These are phyloP conservation scores for Septoria petroselini DNA, from an alignment of 2,329 filamentous ascomycete species.

Conservation along the genomic window DNA sequence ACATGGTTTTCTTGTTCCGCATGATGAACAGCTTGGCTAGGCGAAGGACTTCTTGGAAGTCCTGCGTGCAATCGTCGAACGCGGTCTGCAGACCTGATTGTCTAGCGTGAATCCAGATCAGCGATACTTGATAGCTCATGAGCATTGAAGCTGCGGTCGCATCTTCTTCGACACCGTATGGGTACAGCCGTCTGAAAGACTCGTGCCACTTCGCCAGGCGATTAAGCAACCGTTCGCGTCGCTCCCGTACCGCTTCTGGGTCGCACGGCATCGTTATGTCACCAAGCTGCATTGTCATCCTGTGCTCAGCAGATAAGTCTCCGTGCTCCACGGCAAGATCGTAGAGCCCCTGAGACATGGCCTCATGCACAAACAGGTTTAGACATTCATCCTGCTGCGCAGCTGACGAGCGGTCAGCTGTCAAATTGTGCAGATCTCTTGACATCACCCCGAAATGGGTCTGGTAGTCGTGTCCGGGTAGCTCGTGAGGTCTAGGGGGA, in stretches of 20 bases:
- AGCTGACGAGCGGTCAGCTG: no score
- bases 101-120: constrained; percentile 25
- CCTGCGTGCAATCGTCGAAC: constrained; percentile 26
- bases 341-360: constrained; percentile 1
- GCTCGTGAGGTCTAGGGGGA: constrained; percentile 4
- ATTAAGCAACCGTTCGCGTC: background rate
- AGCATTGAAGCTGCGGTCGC: constrained; percentile 19
- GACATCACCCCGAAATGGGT: constrained; percentile 2
- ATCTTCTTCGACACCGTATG: background rate
- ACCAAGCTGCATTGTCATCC: constrained; percentile 6
- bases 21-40: constrained; percentile 21
- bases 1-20: constrained; percentile 22
- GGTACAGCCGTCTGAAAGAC: constrained; percentile 7
- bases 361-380: no score
- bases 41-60: constrained; percentile 26
- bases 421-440: background rate
- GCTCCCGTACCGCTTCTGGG: background rate
- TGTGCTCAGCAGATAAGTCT: constrained; percentile 1
- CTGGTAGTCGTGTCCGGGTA: background rate
- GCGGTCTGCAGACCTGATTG: constrained; percentile 18
- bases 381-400: no score
- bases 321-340: constrained; percentile 1
- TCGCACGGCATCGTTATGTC: constrained; percentile 5
- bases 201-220: constrained; percentile 15
- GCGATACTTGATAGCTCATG: constrained; percentile 24